Conservation (phyloP, 2,329 filamentous ascomycete species). For the Bipolaris cookei region DNA sequence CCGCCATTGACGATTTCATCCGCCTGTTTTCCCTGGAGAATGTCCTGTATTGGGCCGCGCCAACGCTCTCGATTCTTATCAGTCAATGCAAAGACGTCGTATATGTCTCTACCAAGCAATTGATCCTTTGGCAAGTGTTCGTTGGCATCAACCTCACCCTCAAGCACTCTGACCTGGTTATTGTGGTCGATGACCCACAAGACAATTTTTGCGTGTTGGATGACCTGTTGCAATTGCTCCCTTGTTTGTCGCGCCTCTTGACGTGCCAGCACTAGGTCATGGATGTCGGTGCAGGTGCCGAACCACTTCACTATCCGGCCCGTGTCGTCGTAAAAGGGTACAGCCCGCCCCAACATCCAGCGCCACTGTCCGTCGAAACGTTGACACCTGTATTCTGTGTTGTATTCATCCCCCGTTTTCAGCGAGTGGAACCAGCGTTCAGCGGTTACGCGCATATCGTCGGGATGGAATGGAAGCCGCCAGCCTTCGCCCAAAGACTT, state of each 20-base stretch:
- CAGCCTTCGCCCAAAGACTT: slow-evolving; percentile 68
- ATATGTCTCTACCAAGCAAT: slow-evolving; percentile 66
- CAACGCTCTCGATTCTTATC: slow-evolving; percentile 51
- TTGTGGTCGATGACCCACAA: slow-evolving; percentile 74
- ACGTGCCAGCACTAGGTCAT: slow-evolving; percentile 73
- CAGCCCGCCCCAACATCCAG: slow-evolving; percentile 78
- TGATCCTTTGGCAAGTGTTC: slow-evolving; percentile 25
- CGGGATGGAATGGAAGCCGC: slow-evolving; percentile 70
- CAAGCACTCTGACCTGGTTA: slow-evolving; percentile 69
- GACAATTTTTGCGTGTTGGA: slow-evolving; percentile 76
- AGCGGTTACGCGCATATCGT: slow-evolving; percentile 66
- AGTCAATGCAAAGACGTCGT: slow-evolving; percentile 62
- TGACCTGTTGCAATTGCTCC: slow-evolving; percentile 74
- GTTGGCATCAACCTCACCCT: slow-evolving; percentile 66
- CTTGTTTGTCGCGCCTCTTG: slow-evolving; percentile 69
- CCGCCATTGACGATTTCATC: slow-evolving; percentile 69
- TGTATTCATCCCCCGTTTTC: slow-evolving; percentile 68
- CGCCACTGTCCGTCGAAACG: slow-evolving; percentile 73
- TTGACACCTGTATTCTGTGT: slow-evolving; percentile 72
- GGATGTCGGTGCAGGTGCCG: slow-evolving; percentile 79
- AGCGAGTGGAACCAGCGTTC: slow-evolving; percentile 68
- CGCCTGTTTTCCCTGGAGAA: slow-evolving; percentile 65
- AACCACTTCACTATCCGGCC: slow-evolving; percentile 80
- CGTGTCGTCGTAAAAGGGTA: slow-evolving; percentile 70
- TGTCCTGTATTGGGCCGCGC: slow-evolving; percentile 65